These are phyloP conservation scores for Eimeria praecox DNA, from an alignment of 169 alveolate genomes.

Conservation along the genomic window DNA sequence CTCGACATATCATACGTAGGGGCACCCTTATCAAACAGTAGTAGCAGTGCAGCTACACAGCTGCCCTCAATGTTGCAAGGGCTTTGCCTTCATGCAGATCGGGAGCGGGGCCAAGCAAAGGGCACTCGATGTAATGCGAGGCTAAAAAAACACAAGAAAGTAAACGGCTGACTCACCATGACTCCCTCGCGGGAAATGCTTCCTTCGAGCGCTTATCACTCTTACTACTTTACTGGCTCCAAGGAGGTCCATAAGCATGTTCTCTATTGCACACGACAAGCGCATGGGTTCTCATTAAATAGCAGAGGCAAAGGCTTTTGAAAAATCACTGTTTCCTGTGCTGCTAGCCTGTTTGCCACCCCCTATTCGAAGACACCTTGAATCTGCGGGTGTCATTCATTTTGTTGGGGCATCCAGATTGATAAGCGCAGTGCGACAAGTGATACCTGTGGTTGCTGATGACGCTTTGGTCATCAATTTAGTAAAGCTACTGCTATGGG, in stretches of 20 bases:
- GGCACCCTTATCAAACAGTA: background rate
- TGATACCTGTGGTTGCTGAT: no score
- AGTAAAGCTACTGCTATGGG: no score
- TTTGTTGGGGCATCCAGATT: no score
- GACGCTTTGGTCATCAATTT: no score
- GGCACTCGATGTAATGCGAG: background rate
- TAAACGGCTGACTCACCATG: background rate
- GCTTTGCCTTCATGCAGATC: conserved; percentile 49
- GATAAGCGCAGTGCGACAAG: no score
- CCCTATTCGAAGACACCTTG: no score
- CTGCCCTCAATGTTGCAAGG: conserved; percentile 42
- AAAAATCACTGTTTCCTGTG: background rate
- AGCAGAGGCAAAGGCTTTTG: background rate
- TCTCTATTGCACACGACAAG: background rate
- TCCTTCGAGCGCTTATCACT: background rate
- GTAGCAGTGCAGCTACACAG: background rate
- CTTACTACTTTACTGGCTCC: background rate
- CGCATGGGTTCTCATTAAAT: background rate
- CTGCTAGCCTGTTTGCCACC: background rate
- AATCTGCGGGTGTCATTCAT: no score
- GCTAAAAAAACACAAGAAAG: background rate
- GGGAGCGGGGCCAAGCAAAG: conserved; percentile 39
- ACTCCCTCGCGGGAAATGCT: background rate
- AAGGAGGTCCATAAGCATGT: background rate
- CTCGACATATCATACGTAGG: background rate